Conservation (phyloP, 306 rosid genomes). For the Gynostemma pentaphyllum region DNA sequence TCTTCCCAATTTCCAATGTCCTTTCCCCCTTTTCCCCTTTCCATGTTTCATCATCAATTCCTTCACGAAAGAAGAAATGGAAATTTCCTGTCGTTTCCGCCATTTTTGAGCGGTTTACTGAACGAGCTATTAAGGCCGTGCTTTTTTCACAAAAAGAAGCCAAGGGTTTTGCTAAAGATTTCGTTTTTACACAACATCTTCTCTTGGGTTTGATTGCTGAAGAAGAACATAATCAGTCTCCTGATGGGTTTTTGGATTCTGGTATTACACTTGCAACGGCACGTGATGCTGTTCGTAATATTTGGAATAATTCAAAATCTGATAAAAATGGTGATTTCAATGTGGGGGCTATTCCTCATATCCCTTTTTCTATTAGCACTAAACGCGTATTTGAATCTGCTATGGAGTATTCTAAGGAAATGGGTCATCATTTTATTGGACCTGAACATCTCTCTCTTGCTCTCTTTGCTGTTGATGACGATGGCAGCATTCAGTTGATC, state of each 20-base stretch:
- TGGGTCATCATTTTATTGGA: constrained; percentile 57
- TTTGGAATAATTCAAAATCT: constrained; percentile 27
- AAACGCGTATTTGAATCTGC: constrained; percentile 76
- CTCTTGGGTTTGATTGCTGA: constrained; percentile 76
- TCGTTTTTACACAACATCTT: constrained; percentile 60
- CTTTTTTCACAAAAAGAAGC: constrained; percentile 69
- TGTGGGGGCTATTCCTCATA: neutral
- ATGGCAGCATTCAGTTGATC: constrained; percentile 51
- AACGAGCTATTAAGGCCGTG: constrained; percentile 64
- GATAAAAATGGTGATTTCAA: neutral
- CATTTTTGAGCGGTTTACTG: constrained; percentile 65
- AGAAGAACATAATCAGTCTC: constrained; percentile 19
- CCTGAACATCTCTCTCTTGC: constrained; percentile 77
- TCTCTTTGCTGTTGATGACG: constrained; percentile 43
- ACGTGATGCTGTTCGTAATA: constrained; percentile 38
- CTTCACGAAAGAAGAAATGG: constrained; percentile 8
- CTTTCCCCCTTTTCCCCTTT: neutral
- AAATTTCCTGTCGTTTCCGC: constrained; percentile 22
- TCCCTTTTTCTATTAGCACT: constrained; percentile 54
- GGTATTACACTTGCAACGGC: constrained; percentile 50
- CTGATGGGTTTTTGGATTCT: constrained; percentile 51
- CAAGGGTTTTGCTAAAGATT: constrained; percentile 37
- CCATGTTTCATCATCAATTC: neutral
- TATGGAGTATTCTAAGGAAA: constrained; percentile 48
- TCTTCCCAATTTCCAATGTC: constrained; percentile 1